Evolutionary conservation across 2,329 filamentous ascomycete species (phyloP).

Genomic region (Stylonectria norvegica): DNA sequence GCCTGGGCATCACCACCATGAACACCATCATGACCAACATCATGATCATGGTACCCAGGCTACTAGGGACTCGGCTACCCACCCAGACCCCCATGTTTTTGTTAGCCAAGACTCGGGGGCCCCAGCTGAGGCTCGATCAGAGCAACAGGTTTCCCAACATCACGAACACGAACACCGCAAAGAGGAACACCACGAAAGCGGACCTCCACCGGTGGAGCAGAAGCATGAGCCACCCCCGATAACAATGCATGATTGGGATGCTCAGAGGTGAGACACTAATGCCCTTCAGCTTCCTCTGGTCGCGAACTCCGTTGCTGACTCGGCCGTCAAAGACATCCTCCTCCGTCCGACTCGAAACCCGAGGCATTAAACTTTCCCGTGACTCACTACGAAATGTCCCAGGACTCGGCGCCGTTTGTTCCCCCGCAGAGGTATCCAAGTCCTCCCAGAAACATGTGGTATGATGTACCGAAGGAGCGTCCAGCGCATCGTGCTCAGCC

Average conservation of each 20-base stretch:
- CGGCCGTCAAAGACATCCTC: conserved; percentile 51
- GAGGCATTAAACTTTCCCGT: conserved; percentile 82
- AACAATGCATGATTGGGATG: conserved; percentile 47
- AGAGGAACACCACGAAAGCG: conserved; percentile 8
- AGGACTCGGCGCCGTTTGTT: conserved; percentile 69
- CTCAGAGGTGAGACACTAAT: conserved; percentile 53
- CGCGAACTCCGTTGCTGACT: conserved; percentile 13
- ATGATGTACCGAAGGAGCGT: conserved; percentile 67
- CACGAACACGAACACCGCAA: conserved; percentile 8
- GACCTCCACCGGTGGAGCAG: conserved; percentile 15
- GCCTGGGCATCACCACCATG: conserved; percentile 10
- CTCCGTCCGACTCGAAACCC: conserved; percentile 66
- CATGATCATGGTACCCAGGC: conserved; percentile 13
- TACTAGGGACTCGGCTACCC: conserved; percentile 14
- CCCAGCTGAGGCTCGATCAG: conserved; percentile 48
- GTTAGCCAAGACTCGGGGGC: conserved; percentile 40
- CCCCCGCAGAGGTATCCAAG: conserved; percentile 75
- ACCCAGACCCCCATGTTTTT: conserved; percentile 22
- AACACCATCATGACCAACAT: conserved; percentile 19
- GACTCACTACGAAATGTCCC: conserved; percentile 79
- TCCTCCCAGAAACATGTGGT: conserved; percentile 85
- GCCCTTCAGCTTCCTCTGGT: background rate
- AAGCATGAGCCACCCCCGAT: conserved; percentile 23
- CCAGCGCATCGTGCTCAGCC: conserved; percentile 53
- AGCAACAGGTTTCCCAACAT: conserved; percentile 26